phyloP scores from a whole-genome alignment of 2,329 filamentous ascomycete species.

The Colletotrichum destructivum region DNA sequence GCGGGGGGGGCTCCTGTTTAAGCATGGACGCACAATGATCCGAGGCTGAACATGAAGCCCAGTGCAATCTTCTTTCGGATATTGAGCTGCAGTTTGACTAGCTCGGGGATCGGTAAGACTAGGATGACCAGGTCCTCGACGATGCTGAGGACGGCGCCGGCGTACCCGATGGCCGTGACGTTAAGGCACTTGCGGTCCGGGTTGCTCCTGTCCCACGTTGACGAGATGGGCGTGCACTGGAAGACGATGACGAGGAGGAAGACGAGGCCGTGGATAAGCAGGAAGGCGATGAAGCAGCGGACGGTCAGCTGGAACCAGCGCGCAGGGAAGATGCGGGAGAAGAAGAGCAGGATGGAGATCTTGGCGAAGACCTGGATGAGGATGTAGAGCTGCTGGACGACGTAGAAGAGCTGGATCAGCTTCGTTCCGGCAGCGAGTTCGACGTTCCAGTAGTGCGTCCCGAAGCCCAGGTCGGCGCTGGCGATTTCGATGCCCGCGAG shows the following conservation, averaged over 20 bases:
- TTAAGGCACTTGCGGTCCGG: constrained; percentile 66
- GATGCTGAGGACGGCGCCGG: constrained; percentile 77
- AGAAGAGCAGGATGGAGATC: constrained; percentile 47
- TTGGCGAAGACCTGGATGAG: constrained; percentile 47
- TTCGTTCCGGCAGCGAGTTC: constrained; percentile 33
- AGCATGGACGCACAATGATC: constrained; percentile 70
- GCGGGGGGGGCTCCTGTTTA: too few relatives aligned
- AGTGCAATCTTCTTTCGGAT: constrained; percentile 77
- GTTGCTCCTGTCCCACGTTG: constrained; percentile 42
- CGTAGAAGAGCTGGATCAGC: constrained; percentile 44
- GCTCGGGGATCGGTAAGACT: constrained; percentile 75
- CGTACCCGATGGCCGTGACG: constrained; percentile 75
- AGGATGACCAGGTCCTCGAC: constrained; percentile 77
- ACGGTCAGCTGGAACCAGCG: constrained; percentile 42
- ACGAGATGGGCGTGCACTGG: constrained; percentile 43
- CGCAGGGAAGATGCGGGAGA: constrained; percentile 45
- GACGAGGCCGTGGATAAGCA: constrained; percentile 43
- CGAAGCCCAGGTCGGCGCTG: constrained; percentile 45
- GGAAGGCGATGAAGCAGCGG: constrained; percentile 34
- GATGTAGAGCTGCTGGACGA: constrained; percentile 46
- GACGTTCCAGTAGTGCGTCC: constrained; percentile 47
- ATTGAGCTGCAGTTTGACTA: constrained; percentile 74
- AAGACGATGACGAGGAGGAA: constrained; percentile 45
- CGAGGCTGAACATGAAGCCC: constrained; percentile 76
- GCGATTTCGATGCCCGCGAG: constrained; percentile 44